A percentile compares a stretch with the other conserved stretches of the same genome.
Conservation (phyloP, 2,329 filamentous ascomycete genomes). For the Phialemonium atrogriseum region DNA sequence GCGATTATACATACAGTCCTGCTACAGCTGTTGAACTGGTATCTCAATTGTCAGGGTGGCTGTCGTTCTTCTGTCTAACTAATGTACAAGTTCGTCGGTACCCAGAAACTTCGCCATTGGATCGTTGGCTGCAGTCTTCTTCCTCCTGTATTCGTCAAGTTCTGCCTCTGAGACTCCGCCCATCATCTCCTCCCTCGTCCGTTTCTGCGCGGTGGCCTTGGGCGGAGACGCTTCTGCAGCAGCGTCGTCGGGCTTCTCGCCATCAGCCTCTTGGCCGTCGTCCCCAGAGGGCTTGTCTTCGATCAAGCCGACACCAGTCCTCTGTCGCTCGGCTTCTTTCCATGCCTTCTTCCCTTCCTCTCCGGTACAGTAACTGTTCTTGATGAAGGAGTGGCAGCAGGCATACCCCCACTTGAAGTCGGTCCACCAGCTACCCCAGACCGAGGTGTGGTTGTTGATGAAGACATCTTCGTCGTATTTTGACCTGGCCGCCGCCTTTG, state of each 20-base stretch:
- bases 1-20: no score
- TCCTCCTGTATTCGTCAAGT: conserved; percentile 76
- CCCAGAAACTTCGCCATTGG: conserved; percentile 80
- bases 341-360: conserved; percentile 77
- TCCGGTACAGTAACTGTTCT: conserved; percentile 96
- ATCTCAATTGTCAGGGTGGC: no score
- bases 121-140: conserved; percentile 65
- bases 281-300: conserved; percentile 9
- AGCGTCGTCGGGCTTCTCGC: conserved; percentile 14
- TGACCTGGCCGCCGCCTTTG: conserved; percentile 67
- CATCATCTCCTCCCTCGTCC: conserved; percentile 71
- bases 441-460: conserved; percentile 82
- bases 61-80: no score
- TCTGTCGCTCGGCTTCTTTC: conserved; percentile 61
- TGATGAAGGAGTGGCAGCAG: conserved; percentile 87
- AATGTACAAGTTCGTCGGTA: conserved; percentile 56
- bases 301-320: conserved; percentile 36
- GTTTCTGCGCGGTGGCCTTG: conserved; percentile 47
- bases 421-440: conserved; percentile 98
- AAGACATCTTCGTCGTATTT: conserved; percentile 88
- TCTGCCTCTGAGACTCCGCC: conserved; percentile 73
- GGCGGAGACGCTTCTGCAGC: conserved; percentile 13
- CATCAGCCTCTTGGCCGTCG: conserved; percentile 14
- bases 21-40: no score
- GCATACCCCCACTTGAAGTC: conserved; percentile 94